These are phyloP conservation scores for Yarrowia yakushimensis DNA, from an alignment of 805 yeast species.

Conservation along the genomic window DNA sequence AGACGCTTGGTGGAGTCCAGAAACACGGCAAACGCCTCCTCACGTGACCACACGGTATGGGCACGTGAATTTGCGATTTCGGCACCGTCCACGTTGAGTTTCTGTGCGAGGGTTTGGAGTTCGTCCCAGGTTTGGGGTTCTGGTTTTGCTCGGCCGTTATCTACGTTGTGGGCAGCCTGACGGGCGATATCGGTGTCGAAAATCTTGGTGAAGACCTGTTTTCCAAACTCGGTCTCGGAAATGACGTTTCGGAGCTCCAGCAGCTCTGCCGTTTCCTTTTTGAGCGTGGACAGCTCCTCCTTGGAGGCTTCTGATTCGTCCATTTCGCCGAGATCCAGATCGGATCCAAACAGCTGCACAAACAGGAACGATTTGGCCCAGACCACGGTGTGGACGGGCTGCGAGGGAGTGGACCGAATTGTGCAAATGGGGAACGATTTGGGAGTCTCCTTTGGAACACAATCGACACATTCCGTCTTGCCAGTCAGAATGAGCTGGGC, in stretches of 20 bases:
- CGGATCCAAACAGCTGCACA: constrained; percentile 59
- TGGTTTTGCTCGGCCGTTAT: constrained; percentile 57
- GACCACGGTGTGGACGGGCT: constrained; percentile 92
- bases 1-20: constrained; percentile 48
- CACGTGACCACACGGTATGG: constrained; percentile 54
- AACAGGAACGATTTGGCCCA: constrained; percentile 96
- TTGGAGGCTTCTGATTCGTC: constrained; percentile 58
- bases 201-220: constrained; percentile 43
- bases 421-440: constrained; percentile 95
- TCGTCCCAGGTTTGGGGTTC: constrained; percentile 48
- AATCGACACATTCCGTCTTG: constrained; percentile 86
- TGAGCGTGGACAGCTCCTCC: constrained; percentile 38
- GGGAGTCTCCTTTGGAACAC: constrained; percentile 82
- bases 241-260: constrained; percentile 35
- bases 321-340: constrained; percentile 58
- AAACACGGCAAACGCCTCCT: constrained; percentile 63
- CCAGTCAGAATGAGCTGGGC: constrained; percentile 86
- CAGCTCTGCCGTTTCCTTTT: constrained; percentile 40
- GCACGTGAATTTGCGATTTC: constrained; percentile 24
- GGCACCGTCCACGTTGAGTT: constrained; percentile 23
- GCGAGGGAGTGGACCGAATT: constrained; percentile 92
- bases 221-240: constrained; percentile 39
- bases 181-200: constrained; percentile 77
- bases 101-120: constrained; percentile 29
- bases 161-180: constrained; percentile 47